These are phyloP conservation scores for Anastatica hierochuntica DNA, from an alignment of 345 rosid genomes.

Conservation along the genomic window DNA sequence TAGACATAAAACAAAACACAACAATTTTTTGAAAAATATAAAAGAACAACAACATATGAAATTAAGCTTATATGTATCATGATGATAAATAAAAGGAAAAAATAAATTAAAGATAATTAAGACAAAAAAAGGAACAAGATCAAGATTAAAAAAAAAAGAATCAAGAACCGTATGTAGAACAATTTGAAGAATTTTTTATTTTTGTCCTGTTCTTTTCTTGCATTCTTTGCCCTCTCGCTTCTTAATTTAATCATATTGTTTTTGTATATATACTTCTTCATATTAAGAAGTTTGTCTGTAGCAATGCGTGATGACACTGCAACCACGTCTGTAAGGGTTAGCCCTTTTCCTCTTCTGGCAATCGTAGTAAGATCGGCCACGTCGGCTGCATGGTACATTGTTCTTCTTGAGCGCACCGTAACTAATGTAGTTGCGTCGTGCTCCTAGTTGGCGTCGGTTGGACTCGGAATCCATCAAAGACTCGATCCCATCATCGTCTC, in stretches of 20 bases:
- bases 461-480: slow-evolving; percentile 32
- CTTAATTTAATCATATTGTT: slow-evolving; percentile 7
- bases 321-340: slow-evolving; percentile 48
- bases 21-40: slow-evolving; percentile 5
- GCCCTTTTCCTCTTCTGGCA: slow-evolving; percentile 28
- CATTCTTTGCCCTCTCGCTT: slow-evolving; percentile 11
- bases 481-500: slow-evolving; percentile 26
- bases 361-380: slow-evolving; percentile 46
- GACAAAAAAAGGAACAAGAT: background rate
- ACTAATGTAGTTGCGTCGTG: slow-evolving; percentile 33
- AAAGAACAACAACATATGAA: slow-evolving; percentile 16
- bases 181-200: too few relatives aligned
- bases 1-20: slow-evolving; percentile 11
- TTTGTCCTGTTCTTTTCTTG: background rate
- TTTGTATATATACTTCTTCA: background rate
- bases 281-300: slow-evolving; percentile 22
- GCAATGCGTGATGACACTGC: slow-evolving; percentile 43
- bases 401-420: slow-evolving; percentile 31
- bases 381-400: slow-evolving; percentile 33
- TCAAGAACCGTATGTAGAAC: slow-evolving; percentile 13
- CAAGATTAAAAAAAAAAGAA: background rate
- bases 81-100: slow-evolving; percentile 3
- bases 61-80: slow-evolving; percentile 15
- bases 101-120: background rate
- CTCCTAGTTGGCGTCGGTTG: slow-evolving; percentile 23